Evolutionary conservation across 371 early-diverging fungal species (phyloP).

Genomic region (Haplosporangium sp.): DNA sequence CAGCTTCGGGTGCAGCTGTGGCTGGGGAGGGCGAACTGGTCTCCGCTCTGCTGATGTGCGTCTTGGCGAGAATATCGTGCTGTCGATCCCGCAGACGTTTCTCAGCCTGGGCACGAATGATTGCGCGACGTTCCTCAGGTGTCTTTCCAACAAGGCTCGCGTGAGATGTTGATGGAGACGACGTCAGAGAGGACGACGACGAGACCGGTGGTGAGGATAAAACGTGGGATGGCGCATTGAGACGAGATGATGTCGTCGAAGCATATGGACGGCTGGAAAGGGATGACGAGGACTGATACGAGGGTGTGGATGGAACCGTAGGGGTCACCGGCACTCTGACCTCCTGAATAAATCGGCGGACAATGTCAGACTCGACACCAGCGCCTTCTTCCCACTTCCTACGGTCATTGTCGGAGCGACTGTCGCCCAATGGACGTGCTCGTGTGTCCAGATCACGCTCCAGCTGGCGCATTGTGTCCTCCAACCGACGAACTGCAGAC

Average conservation of each 20-base stretch:
- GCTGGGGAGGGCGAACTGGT: slow-evolving; percentile 18
- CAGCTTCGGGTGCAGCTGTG: slow-evolving; percentile 13
- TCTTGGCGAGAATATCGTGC: slow-evolving; percentile 38
- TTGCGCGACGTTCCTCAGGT: slow-evolving; percentile 54
- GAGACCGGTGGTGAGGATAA: slow-evolving; percentile 15
- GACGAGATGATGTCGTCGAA: slow-evolving; percentile 1
- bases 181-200: slow-evolving; percentile 6
- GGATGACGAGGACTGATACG: slow-evolving; percentile 19
- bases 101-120: slow-evolving; percentile 55
- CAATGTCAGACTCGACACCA: slow-evolving; percentile 55
- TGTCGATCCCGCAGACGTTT: slow-evolving; percentile 53
- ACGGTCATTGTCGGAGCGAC: slow-evolving; percentile 34
- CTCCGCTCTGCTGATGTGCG: slow-evolving; percentile 26
- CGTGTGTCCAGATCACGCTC: slow-evolving; percentile 54
- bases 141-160: slow-evolving; percentile 45
- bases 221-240: slow-evolving; percentile 3
- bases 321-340: slow-evolving; percentile 17
- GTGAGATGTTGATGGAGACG: slow-evolving; percentile 17
- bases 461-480: slow-evolving; percentile 52
- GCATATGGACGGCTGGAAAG: slow-evolving; percentile 3
- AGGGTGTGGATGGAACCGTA: background rate
- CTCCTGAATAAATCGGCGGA: slow-evolving; percentile 52
- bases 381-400: slow-evolving; percentile 61
- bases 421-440: slow-evolving; percentile 38
- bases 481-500: slow-evolving; percentile 57